Conservation (phyloP, 805 yeast species). For the Saccharomycopsis fodiens region DNA sequence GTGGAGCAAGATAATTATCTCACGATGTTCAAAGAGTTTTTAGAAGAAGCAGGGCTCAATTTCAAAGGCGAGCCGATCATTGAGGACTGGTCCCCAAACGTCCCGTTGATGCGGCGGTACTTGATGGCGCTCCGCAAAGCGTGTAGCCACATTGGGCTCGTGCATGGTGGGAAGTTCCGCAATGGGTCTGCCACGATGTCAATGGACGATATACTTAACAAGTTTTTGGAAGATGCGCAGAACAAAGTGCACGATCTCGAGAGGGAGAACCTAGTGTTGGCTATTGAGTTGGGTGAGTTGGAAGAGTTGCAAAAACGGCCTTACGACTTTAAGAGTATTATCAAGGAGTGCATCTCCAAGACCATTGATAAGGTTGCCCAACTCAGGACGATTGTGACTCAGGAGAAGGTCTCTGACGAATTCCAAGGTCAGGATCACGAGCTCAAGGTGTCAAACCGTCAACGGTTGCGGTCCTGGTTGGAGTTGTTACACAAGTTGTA, state of each 20-base stretch:
- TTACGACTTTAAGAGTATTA: constrained; percentile 16
- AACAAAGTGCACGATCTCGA: constrained; percentile 33
- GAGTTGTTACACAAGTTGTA: constrained; percentile 68
- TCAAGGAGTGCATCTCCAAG: constrained; percentile 19
- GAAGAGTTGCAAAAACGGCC: constrained; percentile 53
- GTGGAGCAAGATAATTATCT: constrained; percentile 82
- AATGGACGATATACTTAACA: constrained; percentile 59
- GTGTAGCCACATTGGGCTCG: constrained; percentile 69
- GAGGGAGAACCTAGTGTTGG: constrained; percentile 37
- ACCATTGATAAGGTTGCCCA: constrained; percentile 29
- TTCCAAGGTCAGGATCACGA: constrained; percentile 21
- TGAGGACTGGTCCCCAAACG: constrained; percentile 42
- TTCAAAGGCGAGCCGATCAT: constrained; percentile 43
- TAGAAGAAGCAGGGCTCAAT: constrained; percentile 45
- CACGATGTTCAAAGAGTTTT: constrained; percentile 52
- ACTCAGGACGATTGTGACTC: constrained; percentile 15
- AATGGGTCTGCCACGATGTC: constrained; percentile 33
- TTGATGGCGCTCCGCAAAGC: constrained; percentile 61
- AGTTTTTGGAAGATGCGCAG: constrained; percentile 51
- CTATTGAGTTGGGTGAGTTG: constrained; percentile 60
- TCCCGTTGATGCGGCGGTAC: constrained; percentile 56
- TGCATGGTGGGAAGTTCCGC: constrained; percentile 24
- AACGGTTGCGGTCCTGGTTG: constrained; percentile 40
- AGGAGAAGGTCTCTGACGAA: constrained; percentile 19
- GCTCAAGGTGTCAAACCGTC: constrained; percentile 17